Evolutionary conservation across 352 stramenopile genomes (phyloP), one percentile per base, ranked within the genome.

Genomic region (Elongisporangium undulatum): DNA sequence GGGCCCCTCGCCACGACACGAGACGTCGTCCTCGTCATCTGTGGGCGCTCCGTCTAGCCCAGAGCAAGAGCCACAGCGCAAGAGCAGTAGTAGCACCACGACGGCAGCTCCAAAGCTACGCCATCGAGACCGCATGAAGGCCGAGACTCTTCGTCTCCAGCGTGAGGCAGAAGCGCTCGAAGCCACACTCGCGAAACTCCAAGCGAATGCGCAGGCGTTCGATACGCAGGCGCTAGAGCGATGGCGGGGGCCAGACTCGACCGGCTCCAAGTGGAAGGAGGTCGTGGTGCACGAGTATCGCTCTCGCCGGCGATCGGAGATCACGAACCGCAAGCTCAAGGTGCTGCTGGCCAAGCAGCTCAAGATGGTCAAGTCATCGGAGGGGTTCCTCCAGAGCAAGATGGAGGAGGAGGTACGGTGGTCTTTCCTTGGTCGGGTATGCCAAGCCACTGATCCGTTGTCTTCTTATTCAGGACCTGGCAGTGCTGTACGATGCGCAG

Each of bases 311-410:
- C 59, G 62, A 21, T 69, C 69, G 0, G 69, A 76, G 51, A 59
- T 67, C 34, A 71, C 53, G 1, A 76, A 76, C 48, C 62, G 66
- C 0, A 60, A 63, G 51, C 63, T 76, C 10, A 71, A 68, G 21
- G 56, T 57, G 2, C 59, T 71, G 9, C 29, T 74, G 49, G 6
- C 51, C 2, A 67, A 69, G 51, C 69, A 74, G 53, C 55, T 63
- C 21, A 68, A 64, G 16, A 49, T 73, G 22, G 67, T 71, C 34
- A 49, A 29, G 0, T 39, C 62, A 1, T 34, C 73, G 3, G n/a
- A 41, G 13, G 52, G 39, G 6, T 5, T 69, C 20, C 20, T 76
- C 16, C 48, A 61, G 41, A 71, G 0, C 15, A 53, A 53, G 9
- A 6, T 53, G 16, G 49, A 10, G 16, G 49, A 26, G 13, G 22